Base-by-base conservation (phyloP, 768 basidiomycete species). In the Glaciozyma martinii region DNA sequence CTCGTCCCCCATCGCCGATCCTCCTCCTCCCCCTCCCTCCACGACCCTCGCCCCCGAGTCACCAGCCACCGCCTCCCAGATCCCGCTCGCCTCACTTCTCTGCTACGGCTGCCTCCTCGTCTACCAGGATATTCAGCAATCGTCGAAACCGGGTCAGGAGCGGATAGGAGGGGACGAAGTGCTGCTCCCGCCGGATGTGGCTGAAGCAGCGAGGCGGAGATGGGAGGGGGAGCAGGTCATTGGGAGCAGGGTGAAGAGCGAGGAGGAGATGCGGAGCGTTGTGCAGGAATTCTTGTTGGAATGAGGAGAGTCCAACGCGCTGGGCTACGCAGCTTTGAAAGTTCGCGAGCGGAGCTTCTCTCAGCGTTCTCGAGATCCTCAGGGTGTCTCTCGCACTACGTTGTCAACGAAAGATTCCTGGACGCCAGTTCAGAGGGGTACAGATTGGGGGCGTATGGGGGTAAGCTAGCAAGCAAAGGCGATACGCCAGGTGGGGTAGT, bases 81-180 rank as follows among this genome's bases (percentile, higher is more conserved):
- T 49, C 10, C 1, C 25, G 9, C 58, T 69, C 15, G 61, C 67
- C 0, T 13, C n/a, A 23, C 55, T 63, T 46, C 37, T 66, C 3
- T 69, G 68, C 60, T 69, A 69, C 65, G 64, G 55, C 27, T 69
- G 68, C 57, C 55, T 69, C 21, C 55, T 69, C 40, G 50, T 61
- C 42, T 43, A 63, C 27, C 59, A 60, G 58, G 59, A 52, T 40
- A n/a, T 56, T 3, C 57, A 37, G 6, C 56, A 29, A n/a, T 12
- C 52, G 37, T 47, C 43, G 21, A 29, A 25, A 9, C 53, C 30
- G 5, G 53, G 33, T 30, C 12, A 23, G 18, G 10, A 15, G 9
- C 42, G 12, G 5, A 13, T 19, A 7, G 57, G 15, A 7, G 37
- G 33, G 40, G 12, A 53, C 2, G 60, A 42, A 32, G 43, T 25